phyloP scores from a whole-genome alignment of 257 asterid species.

The Solanum raphanifolium region DNA sequence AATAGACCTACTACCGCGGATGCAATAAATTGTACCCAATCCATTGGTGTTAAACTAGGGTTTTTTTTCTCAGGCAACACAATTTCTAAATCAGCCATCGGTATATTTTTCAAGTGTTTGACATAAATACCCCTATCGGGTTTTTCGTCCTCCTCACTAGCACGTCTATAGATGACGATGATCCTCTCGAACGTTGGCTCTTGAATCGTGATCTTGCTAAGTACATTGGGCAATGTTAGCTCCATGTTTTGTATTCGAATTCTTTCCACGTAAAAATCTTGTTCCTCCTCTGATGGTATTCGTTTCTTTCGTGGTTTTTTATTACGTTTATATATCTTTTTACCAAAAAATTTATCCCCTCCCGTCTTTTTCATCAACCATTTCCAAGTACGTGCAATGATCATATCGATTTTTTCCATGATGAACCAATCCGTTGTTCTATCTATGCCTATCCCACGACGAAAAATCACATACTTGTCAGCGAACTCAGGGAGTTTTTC shows the following conservation, averaged over 20 bases:
- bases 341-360: slow-evolving; percentile 45
- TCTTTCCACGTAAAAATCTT: slow-evolving; percentile 69
- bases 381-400: slow-evolving; percentile 72
- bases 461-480: slow-evolving; percentile 84
- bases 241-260: slow-evolving; percentile 81
- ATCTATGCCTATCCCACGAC: slow-evolving; percentile 95
- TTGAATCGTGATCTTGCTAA: slow-evolving; percentile 67
- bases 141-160: slow-evolving; percentile 34
- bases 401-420: slow-evolving; percentile 86
- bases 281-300: slow-evolving; percentile 31
- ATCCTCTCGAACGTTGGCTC: slow-evolving; percentile 98
- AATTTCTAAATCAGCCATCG: slow-evolving; percentile 99
- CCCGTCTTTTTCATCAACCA: slow-evolving; percentile 80
- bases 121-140: slow-evolving; percentile 76
- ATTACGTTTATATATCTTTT: slow-evolving; percentile 26
- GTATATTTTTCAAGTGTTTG: slow-evolving; percentile 88
- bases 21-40: slow-evolving; percentile 83
- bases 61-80: slow-evolving; percentile 96
- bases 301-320: slow-evolving; percentile 32
- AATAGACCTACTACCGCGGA: slow-evolving; percentile 95
- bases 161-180: slow-evolving; percentile 85
- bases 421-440: slow-evolving; percentile 76
- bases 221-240: slow-evolving; percentile 53
- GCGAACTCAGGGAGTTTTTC: slow-evolving; percentile 85
- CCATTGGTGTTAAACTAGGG: slow-evolving; percentile 96